Percentiles rank a stretch among this genome's conserved stretches.
phyloP scores from a whole-genome alignment of 2,329 filamentous ascomycete species.

The Botryotinia convoluta region DNA sequence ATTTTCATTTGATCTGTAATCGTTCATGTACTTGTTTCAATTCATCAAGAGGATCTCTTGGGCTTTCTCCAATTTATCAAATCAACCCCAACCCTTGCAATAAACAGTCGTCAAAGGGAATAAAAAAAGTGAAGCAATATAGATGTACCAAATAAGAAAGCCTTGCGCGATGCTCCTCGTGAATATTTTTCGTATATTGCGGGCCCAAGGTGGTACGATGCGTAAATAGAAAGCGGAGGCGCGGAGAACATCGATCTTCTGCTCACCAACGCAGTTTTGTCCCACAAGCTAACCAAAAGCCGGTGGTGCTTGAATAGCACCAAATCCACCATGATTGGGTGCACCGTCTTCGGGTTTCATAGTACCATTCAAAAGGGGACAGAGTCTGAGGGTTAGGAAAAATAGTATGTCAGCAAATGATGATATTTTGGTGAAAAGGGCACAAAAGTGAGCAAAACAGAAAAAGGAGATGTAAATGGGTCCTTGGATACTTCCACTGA shows the following conservation, averaged over 20 bases:
- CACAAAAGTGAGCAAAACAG: conserved; percentile 2
- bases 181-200: background rate
- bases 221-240: background rate
- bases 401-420: conserved; percentile 16
- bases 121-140: background rate
- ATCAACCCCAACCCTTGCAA: background rate
- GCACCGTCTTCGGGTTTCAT: conserved; percentile 60
- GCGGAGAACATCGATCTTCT: conserved; percentile 16
- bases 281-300: background rate
- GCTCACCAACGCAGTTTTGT: background rate
- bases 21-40: background rate
- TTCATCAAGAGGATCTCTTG: background rate
- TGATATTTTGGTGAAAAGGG: background rate
- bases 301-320: conserved; percentile 40
- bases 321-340: conserved; percentile 57
- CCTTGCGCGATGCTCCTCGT: background rate
- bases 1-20: background rate
- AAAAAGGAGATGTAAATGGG: background rate
- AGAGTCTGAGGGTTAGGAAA: conserved; percentile 56
- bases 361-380: conserved; percentile 81
- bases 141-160: background rate
- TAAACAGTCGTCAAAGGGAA: background rate
- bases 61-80: background rate
- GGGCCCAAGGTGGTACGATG: conserved; percentile 16
- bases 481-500: conserved; percentile 1